These are phyloP conservation scores for Collariella sp. DNA, from an alignment of 495 filamentous ascomycete genomes.

Conservation along the genomic window DNA sequence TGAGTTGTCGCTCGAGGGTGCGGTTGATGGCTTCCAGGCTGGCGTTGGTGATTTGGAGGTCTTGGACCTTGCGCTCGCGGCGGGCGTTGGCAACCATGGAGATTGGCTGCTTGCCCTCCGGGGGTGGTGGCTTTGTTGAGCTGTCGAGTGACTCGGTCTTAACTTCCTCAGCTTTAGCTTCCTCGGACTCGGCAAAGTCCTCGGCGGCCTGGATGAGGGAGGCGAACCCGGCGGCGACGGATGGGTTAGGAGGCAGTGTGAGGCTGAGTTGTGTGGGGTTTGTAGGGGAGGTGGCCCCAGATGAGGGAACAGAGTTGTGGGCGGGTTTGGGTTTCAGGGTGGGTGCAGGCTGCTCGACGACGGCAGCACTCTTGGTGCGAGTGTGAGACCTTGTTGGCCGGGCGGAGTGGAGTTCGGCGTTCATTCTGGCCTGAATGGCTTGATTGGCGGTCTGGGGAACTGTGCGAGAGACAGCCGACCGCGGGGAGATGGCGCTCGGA, in stretches of 20 bases:
- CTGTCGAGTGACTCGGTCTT: slow-evolving; percentile 37
- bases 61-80: slow-evolving; percentile 87
- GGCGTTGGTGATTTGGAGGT: slow-evolving; percentile 96
- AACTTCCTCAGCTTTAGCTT: slow-evolving; percentile 25
- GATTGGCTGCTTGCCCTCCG: slow-evolving; percentile 46
- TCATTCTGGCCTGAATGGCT: slow-evolving; percentile 4
- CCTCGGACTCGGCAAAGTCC: slow-evolving; percentile 32
- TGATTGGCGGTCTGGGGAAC: not conserved
- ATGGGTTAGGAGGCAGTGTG: slow-evolving; percentile 11
- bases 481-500: slow-evolving; percentile 10
- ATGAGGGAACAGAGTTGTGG: slow-evolving; percentile 18
- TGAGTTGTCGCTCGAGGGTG: slow-evolving; percentile 80
- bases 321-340: slow-evolving; percentile 16
- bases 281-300: slow-evolving; percentile 18
- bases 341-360: slow-evolving; percentile 19
- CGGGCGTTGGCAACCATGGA: slow-evolving; percentile 76
- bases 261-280: slow-evolving; percentile 5
- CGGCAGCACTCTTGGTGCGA: slow-evolving; percentile 22
- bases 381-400: slow-evolving; percentile 5
- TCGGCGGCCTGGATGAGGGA: slow-evolving; percentile 44
- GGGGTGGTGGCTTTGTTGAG: slow-evolving; percentile 41
- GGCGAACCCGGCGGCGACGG: slow-evolving; percentile 24
- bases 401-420: not conserved
- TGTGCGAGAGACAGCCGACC: slow-evolving; percentile 12
- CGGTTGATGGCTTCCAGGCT: slow-evolving; percentile 95